Base-by-base conservation (phyloP, 345 rosid species). In the Aquilaria malaccensis region DNA sequence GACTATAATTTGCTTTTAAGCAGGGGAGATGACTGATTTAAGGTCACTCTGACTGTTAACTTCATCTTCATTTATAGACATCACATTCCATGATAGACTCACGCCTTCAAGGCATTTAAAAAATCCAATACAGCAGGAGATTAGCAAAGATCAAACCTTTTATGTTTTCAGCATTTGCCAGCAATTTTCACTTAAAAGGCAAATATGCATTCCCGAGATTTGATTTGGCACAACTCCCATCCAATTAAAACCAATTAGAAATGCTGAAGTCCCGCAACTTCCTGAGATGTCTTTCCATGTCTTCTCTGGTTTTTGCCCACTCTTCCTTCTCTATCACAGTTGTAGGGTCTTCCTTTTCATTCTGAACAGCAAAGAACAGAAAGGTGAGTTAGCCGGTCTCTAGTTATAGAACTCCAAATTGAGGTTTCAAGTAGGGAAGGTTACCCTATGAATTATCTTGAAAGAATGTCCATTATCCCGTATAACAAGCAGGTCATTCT, bases 261-360 rank as follows among this genome's bases (percentile, higher is more conserved):
- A 81, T 56, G 58, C 68, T 78, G 69, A 85, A 89, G 82, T 93
- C 97, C 15, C 97, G 71, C 52, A 89, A 79, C 78, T 93, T 93
- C 15, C 91, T 80, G 37, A 89, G 96, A 79, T 89, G 94, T 76
- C 70, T 89, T 80, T 93, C 97, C 96, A 93, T 87, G 56, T 93
- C 96, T 79, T 73, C 68, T 59, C 91, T 79, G 11, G 78, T 70
- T 76, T 80, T 81, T 47, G 56, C 78, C 97, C 98, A 93, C 72
- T 93, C 98, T 81, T 87, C 87, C 76, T 77, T 84, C 72, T 85
- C 86, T 69, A 93, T 84, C 14, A 89, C 90, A 1, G 91, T 79
- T 48, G 89, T 79, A 1, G 98, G 86, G 66, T 89, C 88, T 15
- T 80, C 89, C 78, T 66, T 84, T 73, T 85, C 82, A 1, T 82